phyloP scores from a whole-genome alignment of 2,329 filamentous ascomycete genomes.

The Rugonectria rugulosa region DNA sequence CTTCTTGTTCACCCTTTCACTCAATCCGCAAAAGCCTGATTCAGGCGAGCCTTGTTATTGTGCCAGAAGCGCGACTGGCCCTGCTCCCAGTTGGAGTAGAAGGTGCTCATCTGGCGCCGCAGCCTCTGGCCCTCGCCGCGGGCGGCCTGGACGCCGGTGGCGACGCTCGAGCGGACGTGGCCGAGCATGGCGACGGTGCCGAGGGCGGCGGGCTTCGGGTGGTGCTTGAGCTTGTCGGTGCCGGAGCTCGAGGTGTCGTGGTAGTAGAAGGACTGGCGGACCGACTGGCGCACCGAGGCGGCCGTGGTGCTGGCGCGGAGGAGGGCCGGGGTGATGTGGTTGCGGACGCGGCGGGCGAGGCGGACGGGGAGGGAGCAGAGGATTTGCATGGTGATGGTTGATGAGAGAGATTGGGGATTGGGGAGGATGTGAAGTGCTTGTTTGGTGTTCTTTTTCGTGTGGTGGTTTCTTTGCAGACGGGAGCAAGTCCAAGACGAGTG shows the following conservation, averaged over 20 bases:
- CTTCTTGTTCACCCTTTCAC: background rate
- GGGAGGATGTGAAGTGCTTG: background rate
- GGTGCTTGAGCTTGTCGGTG: conserved; percentile 33
- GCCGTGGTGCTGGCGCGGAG: conserved; percentile 31
- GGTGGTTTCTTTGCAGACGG: background rate
- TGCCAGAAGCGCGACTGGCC: conserved; percentile 24
- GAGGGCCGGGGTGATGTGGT: conserved; percentile 22
- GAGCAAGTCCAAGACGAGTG: background rate
- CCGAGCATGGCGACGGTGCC: conserved; percentile 36
- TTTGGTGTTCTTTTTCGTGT: background rate
- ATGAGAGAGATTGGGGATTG: background rate
- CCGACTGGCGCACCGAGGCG: conserved; percentile 34
- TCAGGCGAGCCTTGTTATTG: conserved; percentile 16
- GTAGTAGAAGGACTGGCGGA: conserved; percentile 35
- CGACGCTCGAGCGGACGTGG: conserved; percentile 24
- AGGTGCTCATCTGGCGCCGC: conserved; percentile 33
- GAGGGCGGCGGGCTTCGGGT: conserved; percentile 31
- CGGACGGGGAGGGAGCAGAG: conserved; percentile 32
- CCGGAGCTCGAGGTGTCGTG: conserved; percentile 9
- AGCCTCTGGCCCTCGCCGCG: conserved; percentile 25
- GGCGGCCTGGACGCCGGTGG: conserved; percentile 13
- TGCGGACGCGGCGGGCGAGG: conserved; percentile 32
- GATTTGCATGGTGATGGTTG: conserved; percentile 30
- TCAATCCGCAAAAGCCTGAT: background rate
- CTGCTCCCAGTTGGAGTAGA: conserved; percentile 35